Base-by-base conservation (phyloP, 2,329 filamentous ascomycete species). In the Calonectria pteridis region DNA sequence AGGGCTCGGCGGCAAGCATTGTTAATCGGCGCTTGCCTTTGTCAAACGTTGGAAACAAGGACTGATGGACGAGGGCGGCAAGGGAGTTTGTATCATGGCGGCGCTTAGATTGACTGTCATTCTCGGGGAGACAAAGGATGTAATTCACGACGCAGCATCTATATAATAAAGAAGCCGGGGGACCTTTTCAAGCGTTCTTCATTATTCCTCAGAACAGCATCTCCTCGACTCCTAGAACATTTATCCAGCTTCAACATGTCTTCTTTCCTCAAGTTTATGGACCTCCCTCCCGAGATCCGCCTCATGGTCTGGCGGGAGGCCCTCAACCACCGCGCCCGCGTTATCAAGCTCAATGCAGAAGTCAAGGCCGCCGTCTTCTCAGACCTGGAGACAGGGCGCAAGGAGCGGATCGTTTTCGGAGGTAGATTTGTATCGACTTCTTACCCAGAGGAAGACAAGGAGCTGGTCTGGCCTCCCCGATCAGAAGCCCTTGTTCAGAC, bases 271-370 rank as follows among this genome's bases (percentile, higher is more conserved):
- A 29, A 23, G 10, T 72, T 73, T 50, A 40, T 40, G 49, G 14
- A 29, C 49, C 67, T 73, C 14, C 67, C 66, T n/a, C 31, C 40
- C 5, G 71, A 73, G 46, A 33, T 73, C 28, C 71, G 67, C 40
- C 9, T 62, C 28, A 37, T 51, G 49, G 55, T 73, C 28, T 73
- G 71, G 71, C 26, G 46, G 20, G 35, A 50, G 23, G 51, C 50
- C 7, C 66, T 70, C 53, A 20, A 37, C n/a, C 16, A 40, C 11
- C 20, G 26, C 1, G 20, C 51, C 28, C 73, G 67, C 51, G 43
- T 53, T 14, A 29, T 75, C 62, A 50, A 40, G 33, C 46, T 75
- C 18, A 49, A 67, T 4, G 62, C 53, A 0, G n/a, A 50, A 7
- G 31, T 63, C 13, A 35, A 53, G 7, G 28, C 67, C 16, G 50